These are phyloP conservation scores for Floccularia luteovirens DNA, from an alignment of 768 basidiomycete species.

Conservation along the genomic window DNA sequence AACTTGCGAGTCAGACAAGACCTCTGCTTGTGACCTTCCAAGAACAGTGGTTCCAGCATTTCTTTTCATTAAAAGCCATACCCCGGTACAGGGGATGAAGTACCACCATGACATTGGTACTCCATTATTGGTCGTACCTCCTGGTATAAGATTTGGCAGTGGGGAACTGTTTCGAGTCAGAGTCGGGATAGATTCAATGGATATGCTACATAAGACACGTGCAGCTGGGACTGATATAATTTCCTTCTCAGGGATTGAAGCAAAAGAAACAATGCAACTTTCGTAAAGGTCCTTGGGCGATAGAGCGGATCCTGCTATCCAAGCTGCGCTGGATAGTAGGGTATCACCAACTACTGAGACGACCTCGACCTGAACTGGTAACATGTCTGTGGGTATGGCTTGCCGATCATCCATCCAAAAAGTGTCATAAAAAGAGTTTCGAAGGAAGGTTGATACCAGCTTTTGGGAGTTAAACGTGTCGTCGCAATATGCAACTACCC, in stretches of 20 bases:
- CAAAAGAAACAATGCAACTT: not conserved
- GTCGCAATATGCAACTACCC: conserved; percentile 8
- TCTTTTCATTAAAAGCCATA: not conserved
- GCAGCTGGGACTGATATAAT: not conserved
- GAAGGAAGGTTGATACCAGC: not conserved
- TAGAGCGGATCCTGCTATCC: not conserved
- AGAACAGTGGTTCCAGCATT: not conserved
- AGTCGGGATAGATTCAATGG: not conserved
- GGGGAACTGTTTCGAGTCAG: not conserved
- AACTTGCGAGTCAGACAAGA: not conserved
- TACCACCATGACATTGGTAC: conserved; percentile 1
- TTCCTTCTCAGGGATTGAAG: not conserved
- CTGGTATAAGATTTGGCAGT: not conserved
- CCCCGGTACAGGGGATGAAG: not conserved
- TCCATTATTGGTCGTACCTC: not conserved
- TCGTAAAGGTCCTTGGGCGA: not conserved
- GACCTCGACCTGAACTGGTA: not conserved
- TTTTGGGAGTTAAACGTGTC: conserved; percentile 1
- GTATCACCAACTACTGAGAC: not conserved
- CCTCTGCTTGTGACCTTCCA: not conserved
- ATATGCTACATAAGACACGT: not conserved
- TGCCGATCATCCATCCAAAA: too few relatives aligned
- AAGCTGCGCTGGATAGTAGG: not conserved
- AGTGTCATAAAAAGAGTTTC: not conserved
- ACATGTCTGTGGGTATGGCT: too few relatives aligned